Base-by-base conservation (phyloP, 2,329 filamentous ascomycete species). In the Sphaerulina vaccinii region DNA sequence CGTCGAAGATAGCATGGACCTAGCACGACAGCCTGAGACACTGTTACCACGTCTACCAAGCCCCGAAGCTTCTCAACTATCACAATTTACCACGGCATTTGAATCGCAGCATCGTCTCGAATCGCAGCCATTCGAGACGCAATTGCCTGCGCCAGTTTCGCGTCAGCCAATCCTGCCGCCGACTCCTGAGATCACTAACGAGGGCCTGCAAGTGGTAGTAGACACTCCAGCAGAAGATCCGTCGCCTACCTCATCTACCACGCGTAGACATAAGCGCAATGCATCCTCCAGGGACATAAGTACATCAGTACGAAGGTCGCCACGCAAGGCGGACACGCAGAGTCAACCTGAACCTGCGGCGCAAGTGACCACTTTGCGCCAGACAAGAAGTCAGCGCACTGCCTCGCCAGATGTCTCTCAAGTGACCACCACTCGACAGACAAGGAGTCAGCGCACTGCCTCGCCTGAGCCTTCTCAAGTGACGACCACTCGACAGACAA, bases 171-270 rank as follows among this genome's bases (percentile, higher is more conserved):
- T 35, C 24, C 39, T 71, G 5, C 68, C 68, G 7, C 59, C 68
- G 18, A 72, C 68, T 6, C 71, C 72, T 5, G 65, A 70, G 42
- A 63, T 69, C 21, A 73, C 71, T 0, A 49, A 51, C 5, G 42
- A 55, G 18, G 46, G 37, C 1, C 13, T 59, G 16, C n/a, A 50
- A 24, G 38, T 52, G n/a, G 45, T 50, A 1, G 32, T 43, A 2
- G 35, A 56, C n/a, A 37, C 33, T 11, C 18, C 40, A 13, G 41
- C 41, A 10, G 39, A 40, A 16, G 40, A 46, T 15, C 21, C 44
- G 16, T 22, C 33, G 10, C 23, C 39, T 10, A 13, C 39, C 7
- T 16, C 37, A 13, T 19, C 44, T 3, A 53, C 49, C 9, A 24
- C 54, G 38, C 36, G 49, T 6, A 51, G 29, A 9, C 45, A 51